Evolutionary conservation across 1,139 yeast genomes (phyloP), one percentile per base, ranked within the genome.

Genomic region (Entelexis paramagnoliae): DNA sequence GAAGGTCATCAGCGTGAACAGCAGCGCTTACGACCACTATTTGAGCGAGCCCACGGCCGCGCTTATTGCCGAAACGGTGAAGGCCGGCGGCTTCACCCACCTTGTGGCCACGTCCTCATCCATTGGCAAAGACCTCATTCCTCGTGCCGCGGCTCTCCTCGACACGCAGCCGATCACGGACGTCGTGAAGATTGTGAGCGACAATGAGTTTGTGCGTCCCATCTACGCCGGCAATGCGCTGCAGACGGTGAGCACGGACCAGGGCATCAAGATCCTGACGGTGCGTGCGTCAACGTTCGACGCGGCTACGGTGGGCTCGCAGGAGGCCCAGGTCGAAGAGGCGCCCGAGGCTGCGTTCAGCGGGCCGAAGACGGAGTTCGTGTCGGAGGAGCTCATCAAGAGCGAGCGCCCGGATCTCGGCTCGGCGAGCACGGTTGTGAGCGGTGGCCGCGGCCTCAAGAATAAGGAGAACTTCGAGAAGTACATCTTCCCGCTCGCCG

Each of bases 141-240:
- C 98, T 36, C 76, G 98, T 60, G 75, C 85, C 33, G 95, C 86
- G 34, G 96, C 96, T 1, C 63, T 83, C 53, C 71, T 89, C 54
- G 95, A 91, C 63, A 76, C 78, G 28, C 97, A 91, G 70, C 97
- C 96, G 44, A 70, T 91, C 52, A 79, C 89, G 36, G 97, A 91
- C 63, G 76, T 91, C 55, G 77, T 77, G 59, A 78, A 78, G 63
- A 81, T 91, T 43, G 77, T 76, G 58, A 73, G 79, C 50, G 74
- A 77, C 28, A 76, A 76, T 56, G 85, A 95, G 7, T 91, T 91
- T 68, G 80, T 81, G 35, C 81, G 97, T 66, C 97, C 97, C 48
- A 87, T 91, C 48, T 91, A 87, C 65, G 98, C 98, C 33, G 98
- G 98, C 48, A 91, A 91, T 67, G 95, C 94, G 2, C 72, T 87